These are phyloP conservation scores for Onygenales sp. DNA, from an alignment of 2,329 filamentous ascomycete species.

Conservation along the genomic window DNA sequence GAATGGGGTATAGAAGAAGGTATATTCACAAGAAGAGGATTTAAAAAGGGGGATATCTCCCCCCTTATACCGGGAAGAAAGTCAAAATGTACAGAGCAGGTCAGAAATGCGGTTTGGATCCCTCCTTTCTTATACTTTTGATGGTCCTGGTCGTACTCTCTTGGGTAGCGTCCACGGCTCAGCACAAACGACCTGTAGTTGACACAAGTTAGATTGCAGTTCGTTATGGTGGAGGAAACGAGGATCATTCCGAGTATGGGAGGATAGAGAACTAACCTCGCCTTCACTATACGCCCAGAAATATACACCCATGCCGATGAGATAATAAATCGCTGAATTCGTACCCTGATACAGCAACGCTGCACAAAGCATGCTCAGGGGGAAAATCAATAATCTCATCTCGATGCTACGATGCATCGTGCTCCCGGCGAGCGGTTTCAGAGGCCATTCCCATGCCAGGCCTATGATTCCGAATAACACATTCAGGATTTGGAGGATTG, in stretches of 20 bases:
- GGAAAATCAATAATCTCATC: slow-evolving; percentile 70
- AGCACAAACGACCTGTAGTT: slow-evolving; percentile 52
- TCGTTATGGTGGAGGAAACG: no score
- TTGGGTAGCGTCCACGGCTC: slow-evolving; percentile 62
- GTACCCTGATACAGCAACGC: slow-evolving; percentile 84
- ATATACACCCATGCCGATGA: slow-evolving; percentile 76
- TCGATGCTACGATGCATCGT: slow-evolving; percentile 80
- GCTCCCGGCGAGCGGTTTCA: slow-evolving; percentile 66
- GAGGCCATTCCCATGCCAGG: slow-evolving; percentile 84
- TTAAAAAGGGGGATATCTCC: no score
- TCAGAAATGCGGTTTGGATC: not conserved
- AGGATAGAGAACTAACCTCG: slow-evolving; percentile 56
- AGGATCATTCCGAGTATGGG: not conserved
- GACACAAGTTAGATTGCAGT: not conserved
- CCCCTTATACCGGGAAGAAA: no score
- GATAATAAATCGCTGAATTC: slow-evolving; percentile 84
- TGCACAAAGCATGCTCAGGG: slow-evolving; percentile 64
- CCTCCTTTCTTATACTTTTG: slow-evolving; percentile 19
- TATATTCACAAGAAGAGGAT: no score
- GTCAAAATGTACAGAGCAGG: not conserved
- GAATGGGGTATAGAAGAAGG: no score
- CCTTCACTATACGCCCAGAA: slow-evolving; percentile 97
- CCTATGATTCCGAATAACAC: slow-evolving; percentile 69
- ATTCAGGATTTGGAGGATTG: slow-evolving; percentile 82
- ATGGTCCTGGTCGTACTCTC: slow-evolving; percentile 22